Evolutionary conservation across 2,329 filamentous ascomycete species (phyloP).

Genomic region (Claviceps sp.): DNA sequence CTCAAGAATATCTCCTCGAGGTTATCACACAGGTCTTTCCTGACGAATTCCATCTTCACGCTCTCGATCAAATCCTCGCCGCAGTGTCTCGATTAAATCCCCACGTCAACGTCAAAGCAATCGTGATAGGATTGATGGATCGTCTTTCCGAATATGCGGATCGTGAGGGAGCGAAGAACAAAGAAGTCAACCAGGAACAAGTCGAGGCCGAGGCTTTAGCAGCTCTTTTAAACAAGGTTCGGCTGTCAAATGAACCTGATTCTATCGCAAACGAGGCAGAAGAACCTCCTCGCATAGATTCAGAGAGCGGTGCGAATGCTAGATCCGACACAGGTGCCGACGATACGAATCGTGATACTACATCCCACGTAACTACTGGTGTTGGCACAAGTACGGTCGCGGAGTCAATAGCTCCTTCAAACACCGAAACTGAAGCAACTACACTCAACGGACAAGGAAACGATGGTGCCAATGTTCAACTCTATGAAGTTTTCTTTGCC

Average conservation of each 20-base stretch:
- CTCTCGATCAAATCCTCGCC: conserved; percentile 84
- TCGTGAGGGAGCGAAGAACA: conserved; percentile 62
- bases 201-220: conserved; percentile 74
- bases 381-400: conserved; percentile 18
- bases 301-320: conserved; percentile 16
- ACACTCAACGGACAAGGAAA: conserved; percentile 32
- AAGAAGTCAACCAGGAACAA: conserved; percentile 58
- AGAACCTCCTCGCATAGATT: conserved; percentile 21
- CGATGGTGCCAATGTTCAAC: conserved; percentile 56
- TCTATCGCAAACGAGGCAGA: conserved; percentile 8
- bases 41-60: conserved; percentile 95
- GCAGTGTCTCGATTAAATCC: conserved; percentile 89
- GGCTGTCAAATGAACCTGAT: conserved; percentile 45
- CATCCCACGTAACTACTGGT: conserved; percentile 12
- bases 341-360: conserved; percentile 13
- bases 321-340: conserved; percentile 20
- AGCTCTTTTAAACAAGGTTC: conserved; percentile 64
- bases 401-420: conserved; percentile 23
- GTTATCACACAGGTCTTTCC: conserved; percentile 98
- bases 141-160: conserved; percentile 89
- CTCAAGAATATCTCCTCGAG: conserved; percentile 93
- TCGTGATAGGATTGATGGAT: conserved; percentile 97
- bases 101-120: conserved; percentile 94
- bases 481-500: conserved; percentile 95
- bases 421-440: conserved; percentile 33